These are phyloP conservation scores for Linnemannia hyalina DNA, from an alignment of 192 early-diverging fungal genomes.

Conservation along the genomic window DNA sequence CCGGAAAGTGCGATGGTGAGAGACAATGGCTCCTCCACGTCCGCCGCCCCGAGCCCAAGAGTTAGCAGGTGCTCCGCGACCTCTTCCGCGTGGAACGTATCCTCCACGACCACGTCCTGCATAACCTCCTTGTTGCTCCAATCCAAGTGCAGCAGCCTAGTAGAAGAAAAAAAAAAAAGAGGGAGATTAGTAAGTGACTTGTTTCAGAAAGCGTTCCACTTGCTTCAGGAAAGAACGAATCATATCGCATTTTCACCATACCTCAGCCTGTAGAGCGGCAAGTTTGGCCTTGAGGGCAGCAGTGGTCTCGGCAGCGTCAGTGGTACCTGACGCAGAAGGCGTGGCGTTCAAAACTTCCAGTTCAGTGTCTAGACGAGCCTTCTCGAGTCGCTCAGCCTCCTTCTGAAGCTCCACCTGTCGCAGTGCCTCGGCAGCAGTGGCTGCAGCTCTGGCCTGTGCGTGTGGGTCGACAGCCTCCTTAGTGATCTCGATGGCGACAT, in stretches of 20 bases:
- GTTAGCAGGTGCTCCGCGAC: constrained; percentile 59
- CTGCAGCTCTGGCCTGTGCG: constrained; percentile 48
- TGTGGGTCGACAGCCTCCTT: constrained; percentile 55
- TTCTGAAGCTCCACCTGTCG: constrained; percentile 56
- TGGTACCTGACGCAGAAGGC: constrained; percentile 4
- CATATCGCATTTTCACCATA: constrained; percentile 28
- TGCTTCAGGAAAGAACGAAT: not conserved
- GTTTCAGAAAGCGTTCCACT: not conserved
- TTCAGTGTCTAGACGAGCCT: constrained; percentile 65
- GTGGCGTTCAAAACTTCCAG: constrained; percentile 59
- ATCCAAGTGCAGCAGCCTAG: constrained; percentile 55
- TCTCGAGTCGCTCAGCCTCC: constrained; percentile 43
- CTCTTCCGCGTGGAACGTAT: constrained; percentile 55
- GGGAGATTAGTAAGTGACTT: not conserved
- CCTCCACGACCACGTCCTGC: constrained; percentile 50
- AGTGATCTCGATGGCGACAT: constrained; percentile 57
- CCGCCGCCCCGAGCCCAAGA: constrained; percentile 62
- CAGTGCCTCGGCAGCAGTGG: constrained; percentile 48
- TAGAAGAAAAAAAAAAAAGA: not conserved
- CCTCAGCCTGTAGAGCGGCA: constrained; percentile 73
- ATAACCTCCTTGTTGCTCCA: constrained; percentile 42
- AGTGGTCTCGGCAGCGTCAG: constrained; percentile 46
- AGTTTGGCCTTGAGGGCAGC: constrained; percentile 69
- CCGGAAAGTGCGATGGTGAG: constrained; percentile 57
- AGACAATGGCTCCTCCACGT: constrained; percentile 58